Percentiles rank a stretch among this genome's conserved stretches.
These are phyloP conservation scores for Tuctoria greenei DNA, from an alignment of 176 grass and related monocot genomes.

Conservation along the genomic window DNA sequence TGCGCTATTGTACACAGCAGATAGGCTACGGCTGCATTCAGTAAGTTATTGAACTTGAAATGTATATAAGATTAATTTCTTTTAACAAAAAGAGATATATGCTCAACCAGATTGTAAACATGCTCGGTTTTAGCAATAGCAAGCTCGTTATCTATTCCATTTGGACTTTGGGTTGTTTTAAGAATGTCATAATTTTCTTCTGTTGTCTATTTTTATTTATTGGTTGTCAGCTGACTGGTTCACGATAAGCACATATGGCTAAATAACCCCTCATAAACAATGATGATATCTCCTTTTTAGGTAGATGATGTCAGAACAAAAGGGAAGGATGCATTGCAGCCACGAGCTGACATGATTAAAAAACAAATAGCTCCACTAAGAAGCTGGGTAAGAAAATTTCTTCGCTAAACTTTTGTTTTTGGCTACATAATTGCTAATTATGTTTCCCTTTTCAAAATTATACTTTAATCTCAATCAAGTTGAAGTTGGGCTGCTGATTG, in stretches of 20 bases:
- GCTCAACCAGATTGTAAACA: neutral
- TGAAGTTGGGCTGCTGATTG: neutral
- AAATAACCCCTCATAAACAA: neutral
- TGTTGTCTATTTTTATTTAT: neutral
- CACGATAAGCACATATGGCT: neutral
- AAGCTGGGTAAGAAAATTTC: conserved; percentile 60
- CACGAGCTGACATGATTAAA: conserved; percentile 64
- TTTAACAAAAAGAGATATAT: neutral
- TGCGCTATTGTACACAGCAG: conserved; percentile 51
- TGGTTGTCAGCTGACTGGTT: neutral
- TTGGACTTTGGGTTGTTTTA: conserved; percentile 10
- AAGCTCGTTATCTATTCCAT: neutral
- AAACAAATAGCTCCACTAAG: conserved; percentile 73
- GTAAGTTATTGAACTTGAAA: conserved; percentile 53
- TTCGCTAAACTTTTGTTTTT: neutral
- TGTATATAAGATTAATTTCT: neutral
- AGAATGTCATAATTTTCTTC: neutral
- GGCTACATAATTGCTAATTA: neutral
- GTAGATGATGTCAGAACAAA: conserved; percentile 63
- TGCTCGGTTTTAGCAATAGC: neutral
- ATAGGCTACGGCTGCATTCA: conserved; percentile 73
- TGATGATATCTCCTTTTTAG: conserved; percentile 39
- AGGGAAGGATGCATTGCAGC: conserved; percentile 67
- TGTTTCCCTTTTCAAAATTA: neutral
- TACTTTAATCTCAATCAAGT: conserved; percentile 16